Conservation (phyloP, 306 rosid genomes). For the Prunus campanulata region DNA sequence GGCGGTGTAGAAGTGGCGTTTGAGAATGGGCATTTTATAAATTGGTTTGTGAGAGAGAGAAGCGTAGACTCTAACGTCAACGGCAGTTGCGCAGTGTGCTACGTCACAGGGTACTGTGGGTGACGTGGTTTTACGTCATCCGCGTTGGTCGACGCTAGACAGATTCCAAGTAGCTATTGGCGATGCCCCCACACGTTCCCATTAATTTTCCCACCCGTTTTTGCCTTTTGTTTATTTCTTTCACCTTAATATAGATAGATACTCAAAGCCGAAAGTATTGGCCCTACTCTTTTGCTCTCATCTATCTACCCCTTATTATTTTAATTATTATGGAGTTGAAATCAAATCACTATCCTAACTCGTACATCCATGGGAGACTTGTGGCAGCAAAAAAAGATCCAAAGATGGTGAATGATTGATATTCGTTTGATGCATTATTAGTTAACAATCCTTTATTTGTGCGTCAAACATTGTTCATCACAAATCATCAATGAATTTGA, state of each 20-base stretch:
- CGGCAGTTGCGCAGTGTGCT: conserved; percentile 44
- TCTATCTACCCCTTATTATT: neutral
- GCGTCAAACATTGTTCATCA: too few species aligned
- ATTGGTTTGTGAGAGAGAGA: neutral
- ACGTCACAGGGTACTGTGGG: conserved; percentile 49
- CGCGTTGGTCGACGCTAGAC: conserved; percentile 24
- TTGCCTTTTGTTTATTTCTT: neutral
- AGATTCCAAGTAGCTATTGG: conserved; percentile 26
- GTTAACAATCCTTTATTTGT: too few species aligned
- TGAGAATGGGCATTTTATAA: neutral
- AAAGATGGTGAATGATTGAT: too few species aligned
- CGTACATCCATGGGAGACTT: too few species aligned
- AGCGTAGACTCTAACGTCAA: conserved; percentile 58
- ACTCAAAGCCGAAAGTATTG: neutral
- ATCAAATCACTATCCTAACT: too few species aligned
- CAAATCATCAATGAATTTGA: too few species aligned
- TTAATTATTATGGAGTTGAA: too few species aligned
- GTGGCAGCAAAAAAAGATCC: too few species aligned
- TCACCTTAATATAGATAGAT: neutral
- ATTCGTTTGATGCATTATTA: too few species aligned
- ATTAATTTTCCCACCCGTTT: neutral
- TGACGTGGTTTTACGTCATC: conserved; percentile 46
- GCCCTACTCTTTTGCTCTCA: neutral
- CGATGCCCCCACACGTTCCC: conserved; percentile 10
- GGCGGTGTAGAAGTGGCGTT: neutral